Base-by-base conservation (phyloP, 805 yeast genomes). In the Blastobotrys terrestris region DNA sequence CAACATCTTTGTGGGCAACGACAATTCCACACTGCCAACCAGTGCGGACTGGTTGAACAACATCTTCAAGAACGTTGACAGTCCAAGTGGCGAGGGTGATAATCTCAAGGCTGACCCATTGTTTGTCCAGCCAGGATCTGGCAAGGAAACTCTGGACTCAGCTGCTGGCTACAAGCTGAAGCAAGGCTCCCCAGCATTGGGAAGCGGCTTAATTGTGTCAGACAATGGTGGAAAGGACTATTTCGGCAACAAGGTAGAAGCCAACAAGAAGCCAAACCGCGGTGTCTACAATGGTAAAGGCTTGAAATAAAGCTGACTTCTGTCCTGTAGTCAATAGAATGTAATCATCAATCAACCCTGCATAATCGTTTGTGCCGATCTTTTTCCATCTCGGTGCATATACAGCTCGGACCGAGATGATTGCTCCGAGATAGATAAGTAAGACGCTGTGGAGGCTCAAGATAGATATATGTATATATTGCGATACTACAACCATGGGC, bases 1-100 rank as follows among this genome's bases (percentile, higher is more conserved):
- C 43, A 46, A 46, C 48, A 46, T 46, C 19, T 31, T 47, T 39
- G 31, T 47, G 3, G 49, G 42, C 11, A 39, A 15, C 43, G 41
- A 31, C 19, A 47, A 47, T 42, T 39, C 49, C 19, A 35, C 49
- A 8, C 49, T 31, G 4, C 26, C 42, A 5, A 47, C 3, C 2
- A n/a, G 41, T n/a, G 7, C 41, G 15, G 20, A 47, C 13, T 31
- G 41, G 22, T 11, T 26, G 11, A 26, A 11, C 35, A 47, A 47
- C 26, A 31, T 47, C 7, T 47, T 47, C 43, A 19, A 14, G 42
- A 47, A 22, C 5, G 39, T 35, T 35, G 19, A 20, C 15, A 14
- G 16, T 18, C 49, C 49, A 6, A 26, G 21, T 35, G 49, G 35
- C 22, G 39, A 21, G 11, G 41, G 42, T 15, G 35, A 26, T 11